These are phyloP conservation scores for Exophiala bonariae DNA, from an alignment of 2,329 filamentous ascomycete species.

Conservation along the genomic window DNA sequence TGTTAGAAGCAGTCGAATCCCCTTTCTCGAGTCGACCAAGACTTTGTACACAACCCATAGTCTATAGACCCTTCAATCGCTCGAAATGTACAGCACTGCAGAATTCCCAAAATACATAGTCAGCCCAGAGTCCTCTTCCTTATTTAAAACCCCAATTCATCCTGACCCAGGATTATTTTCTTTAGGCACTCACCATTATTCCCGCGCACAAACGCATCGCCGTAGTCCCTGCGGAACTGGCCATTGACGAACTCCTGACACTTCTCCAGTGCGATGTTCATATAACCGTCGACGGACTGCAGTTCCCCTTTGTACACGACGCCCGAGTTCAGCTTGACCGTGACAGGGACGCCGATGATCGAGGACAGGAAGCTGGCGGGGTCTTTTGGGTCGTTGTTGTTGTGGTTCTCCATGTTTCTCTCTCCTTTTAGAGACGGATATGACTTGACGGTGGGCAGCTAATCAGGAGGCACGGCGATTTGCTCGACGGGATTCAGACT, in stretches of 20 bases:
- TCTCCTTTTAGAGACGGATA: no score
- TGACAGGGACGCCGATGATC: conserved; percentile 91
- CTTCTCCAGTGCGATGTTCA: conserved; percentile 98
- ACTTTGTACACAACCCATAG: not conserved
- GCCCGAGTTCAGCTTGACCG: conserved; percentile 97
- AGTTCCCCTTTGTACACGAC: conserved; percentile 97
- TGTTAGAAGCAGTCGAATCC: no score
- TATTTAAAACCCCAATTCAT: not conserved
- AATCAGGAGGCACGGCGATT: no score
- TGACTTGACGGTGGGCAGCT: no score
- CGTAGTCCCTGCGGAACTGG: conserved; percentile 77
- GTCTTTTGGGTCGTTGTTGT: conserved; percentile 59
- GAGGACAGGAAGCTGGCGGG: conserved; percentile 90
- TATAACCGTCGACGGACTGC: conserved; percentile 97
- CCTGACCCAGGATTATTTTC: no score
- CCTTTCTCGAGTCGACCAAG: no score
- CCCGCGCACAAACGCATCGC: conserved; percentile 91
- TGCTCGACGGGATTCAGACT: no score
- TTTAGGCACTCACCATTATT: conserved; percentile 71
- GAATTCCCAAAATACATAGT: no score
- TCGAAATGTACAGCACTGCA: conserved; percentile 28
- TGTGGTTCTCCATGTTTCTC: conserved; percentile 22
- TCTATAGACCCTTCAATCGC: conserved; percentile 13
- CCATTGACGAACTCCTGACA: conserved; percentile 90
- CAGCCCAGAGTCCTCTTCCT: no score